Base-by-base conservation (phyloP, 352 stramenopile genomes). In the Phytophthora cryptogea region DNA sequence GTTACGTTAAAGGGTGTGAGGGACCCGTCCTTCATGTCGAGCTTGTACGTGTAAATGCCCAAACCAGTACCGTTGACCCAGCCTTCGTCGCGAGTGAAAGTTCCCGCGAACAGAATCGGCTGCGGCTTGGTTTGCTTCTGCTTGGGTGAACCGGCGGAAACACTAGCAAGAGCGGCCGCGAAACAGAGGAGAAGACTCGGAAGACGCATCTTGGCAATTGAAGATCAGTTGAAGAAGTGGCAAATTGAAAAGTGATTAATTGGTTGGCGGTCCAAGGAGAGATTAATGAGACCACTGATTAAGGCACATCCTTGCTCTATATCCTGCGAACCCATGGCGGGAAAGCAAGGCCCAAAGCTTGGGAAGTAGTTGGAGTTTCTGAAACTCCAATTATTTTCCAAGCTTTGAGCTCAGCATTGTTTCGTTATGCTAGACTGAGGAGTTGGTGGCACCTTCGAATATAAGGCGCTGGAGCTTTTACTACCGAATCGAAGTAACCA, bases 61-160 rank as follows among this genome's bases (percentile, higher is more conserved):
- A 87, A 77, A 49, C 77, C 76, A 16, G 68, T 83, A 52, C 82
- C 82, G 60, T 89, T 79, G 39, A 91, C 63, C 70, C 79, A 86
- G 31, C 72, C 74, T 76, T 89, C 79, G 43, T 89, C 75, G 17
- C 76, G 75, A n/a, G 82, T 88, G 66, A 86, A 91, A 8, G 71
- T 81, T 26, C 62, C 79, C 2, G 72, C 79, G 46, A 83, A 86
- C 31, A 91, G 50, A 36, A 83, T 69, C 54, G 57, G 53, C 37
- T 69, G 59, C 8, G 49, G 26, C 26, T 9, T 4, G 10, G 44
- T 46, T 57, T 72, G 43, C 2, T 23, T 23, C 20, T 59, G 50
- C n/a, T 60, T 14, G 4, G 61, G 45, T n/a, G 61, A 63, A 14
- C 56, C 57, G 20, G 63, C 57, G 11, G 44, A 66, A n/a, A 23